Percentiles rank a stretch among this genome's conserved stretches.
Conservation (phyloP, 331 rosid genomes). For the Pyrus hybrid region DNA sequence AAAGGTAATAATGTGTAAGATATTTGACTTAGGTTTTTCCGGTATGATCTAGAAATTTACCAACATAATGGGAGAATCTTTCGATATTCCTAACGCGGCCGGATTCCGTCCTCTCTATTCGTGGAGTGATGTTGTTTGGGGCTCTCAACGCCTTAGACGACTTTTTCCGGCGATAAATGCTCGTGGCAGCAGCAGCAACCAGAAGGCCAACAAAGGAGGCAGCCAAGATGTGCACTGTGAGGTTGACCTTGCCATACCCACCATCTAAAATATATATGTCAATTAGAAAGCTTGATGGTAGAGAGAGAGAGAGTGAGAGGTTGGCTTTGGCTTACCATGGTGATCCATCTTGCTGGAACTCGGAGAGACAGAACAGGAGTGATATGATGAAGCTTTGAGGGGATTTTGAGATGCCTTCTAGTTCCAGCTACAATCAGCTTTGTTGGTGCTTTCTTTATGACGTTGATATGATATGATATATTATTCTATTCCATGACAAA, state of each 20-base stretch:
- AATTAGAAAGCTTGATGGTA: not conserved
- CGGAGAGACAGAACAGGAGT: not conserved
- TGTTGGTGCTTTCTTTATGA: too few relatives aligned
- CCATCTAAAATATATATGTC: constrained; percentile 14
- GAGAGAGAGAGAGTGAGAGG: not conserved
- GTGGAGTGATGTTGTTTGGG: constrained; percentile 21
- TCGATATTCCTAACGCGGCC: constrained; percentile 54
- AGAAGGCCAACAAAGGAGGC: constrained; percentile 30
- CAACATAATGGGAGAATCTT: constrained; percentile 65
- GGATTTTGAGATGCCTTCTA: not conserved
- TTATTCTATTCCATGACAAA: too few relatives aligned
- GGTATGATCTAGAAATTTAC: constrained; percentile 19
- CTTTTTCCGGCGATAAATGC: not conserved
- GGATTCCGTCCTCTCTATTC: constrained; percentile 26
- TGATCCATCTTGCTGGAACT: not conserved
- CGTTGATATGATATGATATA: too few relatives aligned
- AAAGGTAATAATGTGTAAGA: not conserved
- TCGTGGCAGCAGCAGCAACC: constrained; percentile 16
- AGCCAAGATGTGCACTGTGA: constrained; percentile 13
- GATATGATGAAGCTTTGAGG: not conserved
- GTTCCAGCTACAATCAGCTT: too few relatives aligned
- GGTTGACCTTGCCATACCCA: constrained; percentile 14
- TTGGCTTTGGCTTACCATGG: not conserved
- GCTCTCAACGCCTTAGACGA: not conserved
- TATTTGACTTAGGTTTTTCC: too few relatives aligned